Percentiles rank a stretch among this genome's conserved stretches.
Evolutionary conservation across 768 basidiomycete species (phyloP).

Genomic region (Macrocybe gigantea): DNA sequence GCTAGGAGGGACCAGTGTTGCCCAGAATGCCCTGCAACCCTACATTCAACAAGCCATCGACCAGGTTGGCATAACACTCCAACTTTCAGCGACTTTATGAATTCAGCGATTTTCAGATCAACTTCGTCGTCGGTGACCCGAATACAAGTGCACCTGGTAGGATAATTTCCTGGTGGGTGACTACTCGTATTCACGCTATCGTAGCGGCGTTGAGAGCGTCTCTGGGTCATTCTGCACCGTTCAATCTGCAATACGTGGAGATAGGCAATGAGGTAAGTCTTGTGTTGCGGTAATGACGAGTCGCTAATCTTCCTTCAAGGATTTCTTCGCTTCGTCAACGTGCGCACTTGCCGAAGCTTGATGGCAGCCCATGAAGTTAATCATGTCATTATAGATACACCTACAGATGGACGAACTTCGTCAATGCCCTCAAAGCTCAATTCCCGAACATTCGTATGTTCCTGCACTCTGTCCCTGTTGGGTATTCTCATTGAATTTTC

Average conservation of each 20-base stretch:
- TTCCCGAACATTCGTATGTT: slow-evolving; percentile 43
- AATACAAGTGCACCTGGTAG: slow-evolving; percentile 32
- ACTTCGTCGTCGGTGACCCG: slow-evolving; percentile 48
- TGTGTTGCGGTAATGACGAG: not conserved
- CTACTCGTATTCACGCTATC: not conserved
- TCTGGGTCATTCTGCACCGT: slow-evolving; percentile 51
- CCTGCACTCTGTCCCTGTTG: not conserved
- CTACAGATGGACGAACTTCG: slow-evolving; percentile 43
- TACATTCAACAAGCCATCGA: slow-evolving; percentile 53
- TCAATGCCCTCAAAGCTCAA: slow-evolving; percentile 28
- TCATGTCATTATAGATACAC: slow-evolving; percentile 25
- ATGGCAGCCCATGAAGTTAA: not conserved
- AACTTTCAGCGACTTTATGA: not conserved
- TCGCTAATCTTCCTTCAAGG: slow-evolving; percentile 7
- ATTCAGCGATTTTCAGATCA: slow-evolving; percentile 28
- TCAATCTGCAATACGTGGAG: slow-evolving; percentile 42
- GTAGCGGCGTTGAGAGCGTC: slow-evolving; percentile 51
- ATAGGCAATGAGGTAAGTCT: slow-evolving; percentile 49
- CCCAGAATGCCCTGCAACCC: slow-evolving; percentile 36
- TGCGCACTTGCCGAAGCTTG: slow-evolving; percentile 3
- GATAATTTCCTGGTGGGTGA: not conserved
- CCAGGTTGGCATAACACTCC: slow-evolving; percentile 21
- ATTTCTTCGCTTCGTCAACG: slow-evolving; percentile 16
- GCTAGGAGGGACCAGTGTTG: slow-evolving; percentile 36
- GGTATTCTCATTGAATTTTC: not conserved